Evolutionary conservation across 306 rosid species (phyloP).

Genomic region (Lupinus albus): DNA sequence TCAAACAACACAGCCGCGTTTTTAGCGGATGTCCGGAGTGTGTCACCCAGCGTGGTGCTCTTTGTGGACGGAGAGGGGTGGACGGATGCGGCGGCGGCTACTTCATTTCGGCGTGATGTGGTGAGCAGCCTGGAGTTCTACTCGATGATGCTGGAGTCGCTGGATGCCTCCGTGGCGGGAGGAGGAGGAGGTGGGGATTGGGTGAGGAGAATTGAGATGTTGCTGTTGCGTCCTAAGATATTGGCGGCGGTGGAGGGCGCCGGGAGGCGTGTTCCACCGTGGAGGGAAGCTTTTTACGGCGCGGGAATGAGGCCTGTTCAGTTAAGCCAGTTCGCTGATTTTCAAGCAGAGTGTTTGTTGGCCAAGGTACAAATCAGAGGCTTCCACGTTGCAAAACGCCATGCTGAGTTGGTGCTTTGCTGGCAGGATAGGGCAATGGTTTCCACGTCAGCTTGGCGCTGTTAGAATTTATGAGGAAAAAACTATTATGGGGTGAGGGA

Average conservation of each 20-base stretch:
- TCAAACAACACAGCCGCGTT: slow-evolving; percentile 44
- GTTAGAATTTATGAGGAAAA: slow-evolving; percentile 36
- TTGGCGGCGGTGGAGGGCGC: slow-evolving; percentile 65
- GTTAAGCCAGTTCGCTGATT: slow-evolving; percentile 82
- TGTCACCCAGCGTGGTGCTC: slow-evolving; percentile 68
- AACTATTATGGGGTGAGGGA: neutral
- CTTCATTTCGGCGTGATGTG: slow-evolving; percentile 68
- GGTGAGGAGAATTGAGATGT: slow-evolving; percentile 66
- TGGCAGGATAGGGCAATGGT: slow-evolving; percentile 78
- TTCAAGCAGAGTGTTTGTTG: slow-evolving; percentile 80
- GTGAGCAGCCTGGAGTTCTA: slow-evolving; percentile 64
- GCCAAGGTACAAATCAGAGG: slow-evolving; percentile 74
- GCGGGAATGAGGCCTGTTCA: slow-evolving; percentile 82
- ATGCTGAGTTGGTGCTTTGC: slow-evolving; percentile 78
- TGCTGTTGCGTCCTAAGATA: slow-evolving; percentile 61
- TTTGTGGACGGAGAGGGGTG: slow-evolving; percentile 74
- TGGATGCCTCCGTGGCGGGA: slow-evolving; percentile 60
- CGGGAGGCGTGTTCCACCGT: slow-evolving; percentile 46
- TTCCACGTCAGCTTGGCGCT: slow-evolving; percentile 81
- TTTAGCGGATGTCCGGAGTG: slow-evolving; percentile 53
- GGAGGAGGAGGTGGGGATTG: slow-evolving; percentile 52
- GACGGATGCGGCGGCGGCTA: slow-evolving; percentile 45
- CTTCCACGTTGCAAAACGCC: slow-evolving; percentile 77
- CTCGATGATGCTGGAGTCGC: slow-evolving; percentile 73
- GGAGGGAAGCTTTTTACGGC: slow-evolving; percentile 70